Evolutionary conservation across 2,329 filamentous ascomycete genomes (phyloP), one percentile per base, ranked within the genome.

Genomic region (Purpureocillium lavendulum): DNA sequence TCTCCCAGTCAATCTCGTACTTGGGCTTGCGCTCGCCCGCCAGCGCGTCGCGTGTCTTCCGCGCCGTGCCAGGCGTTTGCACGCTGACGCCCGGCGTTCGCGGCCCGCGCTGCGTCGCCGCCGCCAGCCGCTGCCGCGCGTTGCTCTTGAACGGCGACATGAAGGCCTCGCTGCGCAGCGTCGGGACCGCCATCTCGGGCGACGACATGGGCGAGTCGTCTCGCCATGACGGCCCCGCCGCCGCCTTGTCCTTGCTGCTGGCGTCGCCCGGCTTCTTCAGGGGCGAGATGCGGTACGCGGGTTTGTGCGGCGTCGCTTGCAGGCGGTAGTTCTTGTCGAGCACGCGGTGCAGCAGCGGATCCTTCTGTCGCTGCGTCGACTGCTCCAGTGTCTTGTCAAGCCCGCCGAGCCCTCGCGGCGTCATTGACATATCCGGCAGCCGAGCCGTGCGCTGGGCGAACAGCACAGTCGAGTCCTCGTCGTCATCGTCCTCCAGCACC

Each of bases 281-380:
- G 2, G 71, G 70, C 7, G 69, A 72, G 33, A 69, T 58, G 29
- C 64, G 65, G 26, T 59, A 52, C 3, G 61, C 49, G 4, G 58
- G 55, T 53, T 80, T 82, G 49, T 92, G 81, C 0, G 92, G 92
- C 9, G 92, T 98, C 6, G 90, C 87, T 61, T 94, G 87, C 17
- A 98, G 73, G 26, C 90, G 86, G 66, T 94, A 98, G 42, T 85
- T 96, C 64, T 94, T 96, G 68, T 97, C 89, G 5, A 94, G 77
- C n/a, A 97, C 73, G 42, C 84, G 85, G 59, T 97, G 90, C 31
- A 98, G 73, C 8, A 97, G 70, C 3, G 86, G 85, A 55, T 96
- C 87, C 44, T 79, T 76, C 52, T 68, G 52, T 16, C 54, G 51
- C 38, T 60, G 57, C 4, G 45, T 49, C 7, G 60, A 61, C 35